Percentiles rank a stretch among this genome's conserved stretches.
Conservation (phyloP, 2,329 filamentous ascomycete genomes). For the Aureobasidium sp. region DNA sequence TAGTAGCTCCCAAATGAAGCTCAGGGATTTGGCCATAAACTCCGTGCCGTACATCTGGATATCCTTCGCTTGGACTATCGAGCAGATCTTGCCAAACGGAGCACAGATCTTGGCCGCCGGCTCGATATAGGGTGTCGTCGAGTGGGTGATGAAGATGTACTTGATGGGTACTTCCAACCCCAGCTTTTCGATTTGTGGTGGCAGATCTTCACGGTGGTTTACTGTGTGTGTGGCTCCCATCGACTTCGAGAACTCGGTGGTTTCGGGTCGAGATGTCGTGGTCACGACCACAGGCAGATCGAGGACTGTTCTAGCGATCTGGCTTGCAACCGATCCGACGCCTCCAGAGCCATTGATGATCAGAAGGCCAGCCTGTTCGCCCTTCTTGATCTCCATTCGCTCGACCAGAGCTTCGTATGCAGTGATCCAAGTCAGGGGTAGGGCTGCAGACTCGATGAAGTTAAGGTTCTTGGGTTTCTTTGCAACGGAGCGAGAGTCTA, state of each 20-base stretch:
- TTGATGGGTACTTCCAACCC: slow-evolving; percentile 33
- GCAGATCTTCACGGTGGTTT: slow-evolving; percentile 37
- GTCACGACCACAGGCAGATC: slow-evolving; percentile 39
- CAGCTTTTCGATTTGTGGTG: slow-evolving; percentile 32
- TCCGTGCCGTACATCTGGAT: slow-evolving; percentile 38
- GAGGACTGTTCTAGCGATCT: slow-evolving; percentile 37
- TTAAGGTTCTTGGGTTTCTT: slow-evolving; percentile 35
- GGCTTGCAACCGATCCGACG: slow-evolving; percentile 39
- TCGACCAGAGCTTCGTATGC: slow-evolving; percentile 40
- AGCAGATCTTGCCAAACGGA: slow-evolving; percentile 41
- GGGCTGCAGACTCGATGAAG: slow-evolving; percentile 36
- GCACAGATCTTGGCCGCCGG: slow-evolving; percentile 34
- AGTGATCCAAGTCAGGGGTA: slow-evolving; percentile 40
- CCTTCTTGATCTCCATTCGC: slow-evolving; percentile 34
- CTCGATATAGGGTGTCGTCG: slow-evolving; percentile 36
- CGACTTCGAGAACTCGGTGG: slow-evolving; percentile 31
- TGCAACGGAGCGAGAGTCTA: slow-evolving; percentile 35
- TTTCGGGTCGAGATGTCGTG: slow-evolving; percentile 38
- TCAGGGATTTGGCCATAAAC: slow-evolving; percentile 41
- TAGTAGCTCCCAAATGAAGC: slow-evolving; percentile 38
- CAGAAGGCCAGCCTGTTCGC: slow-evolving; percentile 34
- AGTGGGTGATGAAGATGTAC: slow-evolving; percentile 39
- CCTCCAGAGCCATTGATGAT: slow-evolving; percentile 44
- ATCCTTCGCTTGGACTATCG: slow-evolving; percentile 39
- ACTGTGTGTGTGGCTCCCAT: slow-evolving; percentile 41